phyloP scores from a whole-genome alignment of 139 green algal species.

The Trebouxia sp. region DNA sequence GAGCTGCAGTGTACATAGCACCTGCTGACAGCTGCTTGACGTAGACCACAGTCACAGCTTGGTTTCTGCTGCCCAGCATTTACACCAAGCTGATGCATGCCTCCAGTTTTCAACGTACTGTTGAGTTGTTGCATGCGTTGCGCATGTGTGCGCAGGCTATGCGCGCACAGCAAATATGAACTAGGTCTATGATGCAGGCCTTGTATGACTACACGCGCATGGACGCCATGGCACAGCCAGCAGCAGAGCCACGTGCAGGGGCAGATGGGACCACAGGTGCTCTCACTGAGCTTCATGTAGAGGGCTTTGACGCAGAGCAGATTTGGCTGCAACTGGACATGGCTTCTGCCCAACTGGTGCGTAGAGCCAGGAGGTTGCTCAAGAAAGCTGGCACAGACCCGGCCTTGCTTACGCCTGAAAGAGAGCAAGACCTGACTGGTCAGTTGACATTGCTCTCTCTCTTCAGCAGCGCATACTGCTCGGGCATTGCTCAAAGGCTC shows the following conservation, averaged over 20 bases:
- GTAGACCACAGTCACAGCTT: no score
- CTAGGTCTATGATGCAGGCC: conserved; percentile 17
- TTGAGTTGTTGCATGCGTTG: neutral
- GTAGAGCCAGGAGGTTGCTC: conserved; percentile 41
- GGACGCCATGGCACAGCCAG: neutral
- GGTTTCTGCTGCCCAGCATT: neutral
- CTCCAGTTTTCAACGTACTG: no score
- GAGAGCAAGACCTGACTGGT: conserved; percentile 28
- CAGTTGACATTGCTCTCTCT: no score
- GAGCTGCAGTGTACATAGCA: neutral
- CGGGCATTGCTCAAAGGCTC: no score
- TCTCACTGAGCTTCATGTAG: conserved; percentile 50
- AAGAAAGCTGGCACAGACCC: conserved; percentile 26
- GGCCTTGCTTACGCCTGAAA: conserved; percentile 46
- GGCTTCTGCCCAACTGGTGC: conserved; percentile 29
- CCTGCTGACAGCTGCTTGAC: neutral
- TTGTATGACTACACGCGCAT: conserved; percentile 41
- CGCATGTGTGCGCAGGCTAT: no score
- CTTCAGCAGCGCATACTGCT: no score
- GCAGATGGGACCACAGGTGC: neutral
- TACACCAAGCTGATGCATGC: neutral
- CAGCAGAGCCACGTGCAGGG: neutral
- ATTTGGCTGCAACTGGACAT: conserved; percentile 75
- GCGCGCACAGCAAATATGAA: neutral
- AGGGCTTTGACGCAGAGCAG: conserved; percentile 76